A percentile compares a stretch with the other conserved stretches of the same genome.
These are phyloP conservation scores for Phaffomyces opuntiae DNA, from an alignment of 805 yeast genomes.

Conservation along the genomic window DNA sequence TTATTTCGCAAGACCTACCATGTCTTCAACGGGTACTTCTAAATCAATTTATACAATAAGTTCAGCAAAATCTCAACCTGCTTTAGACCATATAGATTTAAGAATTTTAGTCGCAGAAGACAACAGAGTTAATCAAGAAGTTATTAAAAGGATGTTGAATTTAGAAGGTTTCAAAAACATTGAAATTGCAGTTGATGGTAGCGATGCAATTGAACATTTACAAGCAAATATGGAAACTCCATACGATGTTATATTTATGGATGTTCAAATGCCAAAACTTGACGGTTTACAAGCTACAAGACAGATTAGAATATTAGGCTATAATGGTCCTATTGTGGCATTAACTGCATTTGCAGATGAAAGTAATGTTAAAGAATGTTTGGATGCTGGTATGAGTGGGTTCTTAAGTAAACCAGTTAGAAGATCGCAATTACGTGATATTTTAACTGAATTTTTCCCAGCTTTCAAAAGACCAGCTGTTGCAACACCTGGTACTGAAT, in stretches of 20 bases:
- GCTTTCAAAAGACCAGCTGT: neutral
- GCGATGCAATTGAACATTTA: conserved; percentile 73
- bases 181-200: conserved; percentile 82
- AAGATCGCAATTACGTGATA: conserved; percentile 56
- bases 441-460: conserved; percentile 31
- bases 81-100: conserved; percentile 17
- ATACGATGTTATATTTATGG: conserved; percentile 86
- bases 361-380: conserved; percentile 77
- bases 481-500: conserved; percentile 2
- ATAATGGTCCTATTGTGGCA: conserved; percentile 77
- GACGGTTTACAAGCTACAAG: conserved; percentile 86
- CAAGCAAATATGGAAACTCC: conserved; percentile 22
- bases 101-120: conserved; percentile 88
- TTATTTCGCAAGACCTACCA: conserved; percentile 25
- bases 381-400: conserved; percentile 88
- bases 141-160: conserved; percentile 78
- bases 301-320: conserved; percentile 59
- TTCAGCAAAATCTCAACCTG: conserved; percentile 10
- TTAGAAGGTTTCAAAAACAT: conserved; percentile 73
- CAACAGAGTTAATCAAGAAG: conserved; percentile 90
- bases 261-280: conserved; percentile 92
- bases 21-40: conserved; percentile 36
- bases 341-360: conserved; percentile 94
- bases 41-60: conserved; percentile 15
- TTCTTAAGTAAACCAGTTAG: conserved; percentile 85